Evolutionary conservation across 345 rosid genomes (phyloP).

Genomic region (Lepidium sativum): DNA sequence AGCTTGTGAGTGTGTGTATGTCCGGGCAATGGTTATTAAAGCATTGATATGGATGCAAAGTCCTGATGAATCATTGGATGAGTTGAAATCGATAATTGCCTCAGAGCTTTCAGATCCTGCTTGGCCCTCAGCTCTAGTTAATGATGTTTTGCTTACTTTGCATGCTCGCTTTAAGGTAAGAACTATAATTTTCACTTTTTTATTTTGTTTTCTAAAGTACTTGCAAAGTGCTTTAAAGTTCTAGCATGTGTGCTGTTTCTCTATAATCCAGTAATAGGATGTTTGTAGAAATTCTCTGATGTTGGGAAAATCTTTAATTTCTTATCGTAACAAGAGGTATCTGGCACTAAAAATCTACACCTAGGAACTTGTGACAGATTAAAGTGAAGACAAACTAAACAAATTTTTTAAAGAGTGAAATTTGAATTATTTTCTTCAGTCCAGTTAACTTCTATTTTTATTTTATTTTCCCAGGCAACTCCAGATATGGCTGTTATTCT

Average conservation of each 20-base stretch:
- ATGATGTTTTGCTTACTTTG: slow-evolving; percentile 90
- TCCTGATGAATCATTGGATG: slow-evolving; percentile 89
- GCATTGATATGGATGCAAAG: slow-evolving; percentile 99
- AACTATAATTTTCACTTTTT: not conserved
- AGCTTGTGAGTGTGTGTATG: slow-evolving; percentile 97
- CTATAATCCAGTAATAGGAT: not conserved
- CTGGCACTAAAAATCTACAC: not conserved
- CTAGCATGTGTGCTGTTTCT: not conserved
- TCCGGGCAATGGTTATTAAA: slow-evolving; percentile 97
- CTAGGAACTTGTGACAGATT: not conserved
- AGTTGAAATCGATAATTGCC: slow-evolving; percentile 88
- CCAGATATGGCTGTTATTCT: slow-evolving; percentile 99
- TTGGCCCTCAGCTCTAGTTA: slow-evolving; percentile 90
- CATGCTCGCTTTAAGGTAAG: slow-evolving; percentile 99
- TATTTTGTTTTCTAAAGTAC: not conserved
- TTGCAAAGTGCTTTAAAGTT: not conserved
- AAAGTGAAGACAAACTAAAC: slow-evolving; percentile 2
- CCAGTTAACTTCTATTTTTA: not conserved
- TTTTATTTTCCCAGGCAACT: slow-evolving; percentile 60
- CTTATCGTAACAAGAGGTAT: not conserved
- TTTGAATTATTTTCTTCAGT: slow-evolving; percentile 3
- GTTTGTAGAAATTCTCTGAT: not conserved
- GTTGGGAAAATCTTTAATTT: not conserved
- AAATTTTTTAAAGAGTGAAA: not conserved
- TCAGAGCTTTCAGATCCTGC: slow-evolving; percentile 98